phyloP scores from a whole-genome alignment of 1,139 yeast genomes.

The Lodderomyces elongisporus region DNA sequence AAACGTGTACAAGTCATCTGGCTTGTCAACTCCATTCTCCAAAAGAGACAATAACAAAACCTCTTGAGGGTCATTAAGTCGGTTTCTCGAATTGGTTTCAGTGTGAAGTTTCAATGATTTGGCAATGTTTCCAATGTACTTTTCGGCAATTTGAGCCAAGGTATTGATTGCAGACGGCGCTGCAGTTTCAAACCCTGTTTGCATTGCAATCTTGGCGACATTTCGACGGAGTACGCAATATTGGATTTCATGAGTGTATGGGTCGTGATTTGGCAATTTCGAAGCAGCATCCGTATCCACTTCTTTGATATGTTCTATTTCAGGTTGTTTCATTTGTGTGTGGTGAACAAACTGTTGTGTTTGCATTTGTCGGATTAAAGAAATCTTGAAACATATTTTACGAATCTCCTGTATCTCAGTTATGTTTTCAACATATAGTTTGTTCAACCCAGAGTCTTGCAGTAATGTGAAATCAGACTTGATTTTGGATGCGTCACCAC shows the following conservation, averaged over 20 bases:
- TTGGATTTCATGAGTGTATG: conserved; percentile 53
- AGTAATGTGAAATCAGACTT: conserved; percentile 31
- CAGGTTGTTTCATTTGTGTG: conserved; percentile 69
- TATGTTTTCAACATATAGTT: conserved; percentile 60
- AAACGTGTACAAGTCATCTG: conserved; percentile 71
- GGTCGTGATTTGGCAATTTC: conserved; percentile 63
- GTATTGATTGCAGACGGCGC: conserved; percentile 75
- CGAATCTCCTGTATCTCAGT: conserved; percentile 82
- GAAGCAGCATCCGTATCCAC: conserved; percentile 77
- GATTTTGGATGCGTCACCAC: conserved; percentile 24
- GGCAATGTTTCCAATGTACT: conserved; percentile 69
- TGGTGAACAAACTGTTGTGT: conserved; percentile 75
- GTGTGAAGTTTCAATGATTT: conserved; percentile 64
- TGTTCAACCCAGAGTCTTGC: conserved; percentile 53
- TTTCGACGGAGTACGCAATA: conserved; percentile 63
- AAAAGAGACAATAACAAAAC: conserved; percentile 57
- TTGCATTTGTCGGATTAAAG: conserved; percentile 86
- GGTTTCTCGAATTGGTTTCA: conserved; percentile 57
- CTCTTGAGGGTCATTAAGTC: conserved; percentile 35
- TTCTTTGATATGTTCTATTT: conserved; percentile 56
- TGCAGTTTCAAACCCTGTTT: conserved; percentile 85
- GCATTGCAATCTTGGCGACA: conserved; percentile 80
- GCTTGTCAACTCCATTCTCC: conserved; percentile 82
- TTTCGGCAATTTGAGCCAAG: conserved; percentile 79
- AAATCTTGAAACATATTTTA: conserved; percentile 81